Base-by-base conservation (phyloP, 768 basidiomycete species). In the Mycena alexandri region DNA sequence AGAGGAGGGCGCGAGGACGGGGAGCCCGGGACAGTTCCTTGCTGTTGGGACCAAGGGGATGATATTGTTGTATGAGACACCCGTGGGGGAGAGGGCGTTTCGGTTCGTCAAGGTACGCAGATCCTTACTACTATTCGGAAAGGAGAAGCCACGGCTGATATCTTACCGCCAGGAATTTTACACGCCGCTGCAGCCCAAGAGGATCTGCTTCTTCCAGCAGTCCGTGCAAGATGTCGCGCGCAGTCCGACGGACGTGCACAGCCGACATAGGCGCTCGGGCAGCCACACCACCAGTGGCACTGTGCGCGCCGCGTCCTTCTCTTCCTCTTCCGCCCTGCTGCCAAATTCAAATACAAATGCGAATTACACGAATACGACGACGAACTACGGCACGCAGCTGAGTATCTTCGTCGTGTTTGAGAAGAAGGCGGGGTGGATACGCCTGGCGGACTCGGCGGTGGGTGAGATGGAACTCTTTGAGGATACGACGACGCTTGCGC, bases 341-440 rank as follows among this genome's bases (percentile, higher is more conserved):
- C 38, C 38, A 14, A 38, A 38, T 11, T 38, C 38, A 9, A 38
- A 38, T 38, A 4, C 38, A 10, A 38, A 38, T 38, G 34, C 34
- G 12, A 38, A 38, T 38, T 38, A 38, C 38, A 38, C 43, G 19
- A 13, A 43, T 10, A 8, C 24, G 17, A 73, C 74, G 11, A 75
- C 78, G 7, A 81, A 81, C 61, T 92, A 92, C 73, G 90, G 90
- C 21, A 85, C 86, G 6, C 93, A 94, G 71, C 87, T 93, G 73
- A 89, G 88, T 71, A 79, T 95, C n/a, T 94, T 94, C 74, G 88
- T 93, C 63, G 80, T 90, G 24, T 95, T 95, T 75, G 94, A 95
- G 77, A 95, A 95, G 80, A 95, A 93, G 74, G 93, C 93, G 3
- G 87, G 89, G n/a, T 81, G 93, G 78, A 94, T 95, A 71, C 90